These are phyloP conservation scores for Leucosporidium yakuticum DNA, from an alignment of 768 basidiomycete genomes.

Conservation along the genomic window DNA sequence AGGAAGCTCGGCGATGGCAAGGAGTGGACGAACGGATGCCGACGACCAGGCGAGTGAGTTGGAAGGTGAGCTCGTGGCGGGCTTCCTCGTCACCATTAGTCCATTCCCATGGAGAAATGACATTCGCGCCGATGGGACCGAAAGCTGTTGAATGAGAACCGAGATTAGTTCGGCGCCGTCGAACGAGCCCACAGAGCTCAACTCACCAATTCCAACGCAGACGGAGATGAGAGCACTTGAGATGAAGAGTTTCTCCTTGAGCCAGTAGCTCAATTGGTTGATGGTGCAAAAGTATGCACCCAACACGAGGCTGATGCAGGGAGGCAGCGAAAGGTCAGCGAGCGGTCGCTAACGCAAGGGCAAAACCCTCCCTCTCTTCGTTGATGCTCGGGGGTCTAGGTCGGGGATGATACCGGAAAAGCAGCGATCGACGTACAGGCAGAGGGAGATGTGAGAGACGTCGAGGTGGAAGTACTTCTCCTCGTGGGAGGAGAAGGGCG, in stretches of 20 bases:
- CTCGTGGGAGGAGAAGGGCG: no score
- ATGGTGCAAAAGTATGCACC: conserved; percentile 38
- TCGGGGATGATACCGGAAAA: no score
- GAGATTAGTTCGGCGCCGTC: conserved; percentile 5
- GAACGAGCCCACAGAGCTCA: not conserved
- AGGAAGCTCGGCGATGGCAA: not conserved
- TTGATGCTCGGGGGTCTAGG: no score
- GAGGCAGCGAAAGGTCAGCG: not conserved
- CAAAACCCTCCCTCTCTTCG: no score
- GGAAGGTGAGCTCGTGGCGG: conserved; percentile 30
- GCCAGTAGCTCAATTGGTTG: conserved; percentile 42
- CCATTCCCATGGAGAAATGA: conserved; percentile 45
- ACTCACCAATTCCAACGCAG: conserved; percentile 33
- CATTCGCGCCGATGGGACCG: conserved; percentile 42
- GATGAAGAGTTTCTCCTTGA: conserved; percentile 45
- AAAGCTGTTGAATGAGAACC: conserved; percentile 40
- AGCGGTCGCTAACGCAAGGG: not conserved
- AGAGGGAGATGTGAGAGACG: conserved; percentile 37
- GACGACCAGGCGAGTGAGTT: conserved; percentile 45
- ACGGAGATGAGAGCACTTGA: conserved; percentile 37
- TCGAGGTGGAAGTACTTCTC: not conserved
- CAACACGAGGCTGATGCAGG: not conserved
- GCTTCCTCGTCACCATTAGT: conserved; percentile 26
- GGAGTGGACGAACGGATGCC: conserved; percentile 37
- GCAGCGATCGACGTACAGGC: conserved; percentile 34